Evolutionary conservation across 2,329 filamentous ascomycete species (phyloP).

Genomic region (Paecilomyces fulvus): DNA sequence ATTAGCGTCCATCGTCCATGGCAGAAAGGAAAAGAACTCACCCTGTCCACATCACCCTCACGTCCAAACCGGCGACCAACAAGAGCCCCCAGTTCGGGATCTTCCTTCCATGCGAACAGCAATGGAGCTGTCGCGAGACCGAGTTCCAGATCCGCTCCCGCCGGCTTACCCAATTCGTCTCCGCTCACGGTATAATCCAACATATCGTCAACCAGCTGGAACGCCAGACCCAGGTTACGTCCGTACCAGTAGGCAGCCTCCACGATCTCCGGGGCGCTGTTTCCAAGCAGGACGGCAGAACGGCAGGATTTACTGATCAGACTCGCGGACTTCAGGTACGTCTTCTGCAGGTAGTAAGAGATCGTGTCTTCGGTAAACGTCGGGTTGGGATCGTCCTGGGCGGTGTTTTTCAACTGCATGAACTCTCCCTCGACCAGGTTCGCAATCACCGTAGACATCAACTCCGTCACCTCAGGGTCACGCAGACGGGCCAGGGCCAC

Average conservation of each 20-base stretch:
- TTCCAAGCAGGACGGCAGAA: conserved; percentile 76
- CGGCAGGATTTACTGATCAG: conserved; percentile 95
- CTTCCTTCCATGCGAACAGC: conserved; percentile 90
- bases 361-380: conserved; percentile 82
- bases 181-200: conserved; percentile 87
- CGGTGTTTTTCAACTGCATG: conserved; percentile 98
- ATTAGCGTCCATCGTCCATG: not conserved
- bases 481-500: conserved; percentile 84
- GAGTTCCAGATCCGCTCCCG: conserved; percentile 86
- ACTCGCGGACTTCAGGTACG: conserved; percentile 92
- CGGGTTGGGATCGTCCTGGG: conserved; percentile 74
- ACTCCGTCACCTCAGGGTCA: conserved; percentile 88
- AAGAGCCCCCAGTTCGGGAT: conserved; percentile 71
- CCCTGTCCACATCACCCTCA: conserved; percentile 76
- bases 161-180: conserved; percentile 83
- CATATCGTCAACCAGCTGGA: conserved; percentile 97
- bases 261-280: conserved; percentile 66
- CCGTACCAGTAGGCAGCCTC: conserved; percentile 90
- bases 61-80: conserved; percentile 84
- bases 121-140: conserved; percentile 89
- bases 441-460: conserved; percentile 91
- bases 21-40: conserved; percentile 38
- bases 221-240: conserved; percentile 86
- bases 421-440: conserved; percentile 98
- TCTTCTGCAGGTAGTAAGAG: conserved; percentile 94